Evolutionary conservation across 768 basidiomycete genomes (phyloP), one percentile per base, ranked within the genome.

Genomic region (Phlebiopsis gigantea): DNA sequence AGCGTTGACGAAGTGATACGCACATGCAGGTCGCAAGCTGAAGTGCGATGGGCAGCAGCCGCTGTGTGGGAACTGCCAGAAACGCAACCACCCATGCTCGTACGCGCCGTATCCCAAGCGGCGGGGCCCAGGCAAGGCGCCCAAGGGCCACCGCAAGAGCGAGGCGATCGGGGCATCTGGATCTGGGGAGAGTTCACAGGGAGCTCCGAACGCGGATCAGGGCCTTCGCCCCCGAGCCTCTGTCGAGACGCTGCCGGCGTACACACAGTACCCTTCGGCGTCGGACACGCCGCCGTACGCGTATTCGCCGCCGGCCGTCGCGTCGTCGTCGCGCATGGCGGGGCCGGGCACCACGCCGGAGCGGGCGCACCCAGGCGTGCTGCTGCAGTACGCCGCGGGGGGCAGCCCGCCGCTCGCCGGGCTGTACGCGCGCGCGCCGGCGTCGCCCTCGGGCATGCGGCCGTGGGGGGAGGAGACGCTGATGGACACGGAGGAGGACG

Each of bases 121-220:
- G 30, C 80, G 89, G 47, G 89, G 89, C 1, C 87, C 88, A 55
- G 88, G 88, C 25, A 89, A 85, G 71, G 84, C 85, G 43, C 81
- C 83, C 28, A 84, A 84, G 65, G 84, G 85, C 41, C 25, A 52
- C 41, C 47, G 58, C 15, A 58, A 48, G 44, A 34, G 46, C 46
- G 39, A 24, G 28, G 46, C 46, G 41, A 31, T 30, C 26, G 5
- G 29, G 21, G 46, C 46, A 6, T 9, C 34, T 39, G 3, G 34
- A 17, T 10, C 12, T 39, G 12, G 34, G 34, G 34, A 10, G 17
- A 3, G 34, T 17, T 12, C 34, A 14, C 34, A 39, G 3, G 34
- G 34, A 52, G 56, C 56, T 42, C 17, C 39, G 19, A n/a, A 15
- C 31, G 31, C 19, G 29, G 50, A 29, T 52, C 47, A 49, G 24